Conservation (phyloP, 257 asterid species). For the Ajuga chamaepitys region DNA sequence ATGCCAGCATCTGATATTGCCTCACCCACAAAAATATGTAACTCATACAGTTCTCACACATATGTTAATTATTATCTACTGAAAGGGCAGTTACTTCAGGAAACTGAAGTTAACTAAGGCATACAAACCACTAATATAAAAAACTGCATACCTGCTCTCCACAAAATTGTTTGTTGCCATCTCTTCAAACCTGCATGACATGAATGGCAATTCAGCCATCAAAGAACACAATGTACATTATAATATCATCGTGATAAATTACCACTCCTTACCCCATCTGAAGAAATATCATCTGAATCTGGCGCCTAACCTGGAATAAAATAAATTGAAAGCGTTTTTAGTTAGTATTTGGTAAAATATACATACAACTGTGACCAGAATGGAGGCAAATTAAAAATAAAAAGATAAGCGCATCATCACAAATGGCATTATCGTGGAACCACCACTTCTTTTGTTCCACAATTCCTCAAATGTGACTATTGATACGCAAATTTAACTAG, state of each 20-base stretch:
- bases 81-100: background rate
- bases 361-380: background rate
- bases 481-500: background rate
- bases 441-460: background rate
- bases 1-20: background rate
- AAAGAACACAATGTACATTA: background rate
- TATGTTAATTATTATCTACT: background rate
- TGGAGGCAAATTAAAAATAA: background rate
- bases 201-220: constrained; percentile 10
- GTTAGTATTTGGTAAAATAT: background rate
- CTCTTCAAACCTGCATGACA: constrained; percentile 79
- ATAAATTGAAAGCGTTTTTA: background rate
- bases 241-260: background rate
- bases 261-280: constrained; percentile 68
- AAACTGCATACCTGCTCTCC: constrained; percentile 70
- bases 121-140: background rate
- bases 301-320: constrained; percentile 69
- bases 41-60: background rate
- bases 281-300: constrained; percentile 81
- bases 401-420: background rate
- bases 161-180: constrained; percentile 94
- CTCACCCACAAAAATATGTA: background rate
- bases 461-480: background rate
- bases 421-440: background rate
- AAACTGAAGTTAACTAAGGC: constrained; percentile 1